Evolutionary conservation across 139 green algal genomes (phyloP).

Genomic region (Chloropicon primus): DNA sequence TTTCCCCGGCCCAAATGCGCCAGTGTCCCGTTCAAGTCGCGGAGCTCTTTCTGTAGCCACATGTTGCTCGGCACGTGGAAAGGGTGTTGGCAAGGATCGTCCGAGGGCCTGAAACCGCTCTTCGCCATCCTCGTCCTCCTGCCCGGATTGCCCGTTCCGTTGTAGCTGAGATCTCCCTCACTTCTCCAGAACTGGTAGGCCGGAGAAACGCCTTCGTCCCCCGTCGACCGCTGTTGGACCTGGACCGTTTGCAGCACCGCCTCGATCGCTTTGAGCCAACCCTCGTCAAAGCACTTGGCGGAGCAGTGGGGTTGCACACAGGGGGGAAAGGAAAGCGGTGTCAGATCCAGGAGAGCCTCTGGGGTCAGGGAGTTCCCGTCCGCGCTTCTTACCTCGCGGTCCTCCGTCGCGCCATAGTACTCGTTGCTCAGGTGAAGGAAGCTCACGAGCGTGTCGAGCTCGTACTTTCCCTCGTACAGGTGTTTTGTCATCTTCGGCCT

Average conservation of each 20-base stretch:
- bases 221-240: background rate
- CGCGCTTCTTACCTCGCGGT: too few relatives aligned
- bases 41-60: background rate
- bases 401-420: background rate
- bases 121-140: background rate
- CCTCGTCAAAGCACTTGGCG: background rate
- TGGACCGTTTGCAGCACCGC: background rate
- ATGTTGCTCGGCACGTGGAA: background rate
- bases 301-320: too few relatives aligned
- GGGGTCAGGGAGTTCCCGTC: too few relatives aligned
- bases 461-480: background rate
- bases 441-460: background rate
- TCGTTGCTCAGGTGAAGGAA: background rate
- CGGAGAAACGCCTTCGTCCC: background rate
- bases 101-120: background rate
- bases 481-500: background rate
- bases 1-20: background rate
- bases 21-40: background rate
- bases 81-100: background rate
- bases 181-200: background rate
- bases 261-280: background rate
- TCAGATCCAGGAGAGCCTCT: too few relatives aligned
- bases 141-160: background rate
- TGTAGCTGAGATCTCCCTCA: background rate
- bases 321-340: too few relatives aligned